Percentiles rank a stretch among this genome's conserved stretches.
Conservation (phyloP, 2,329 filamentous ascomycete genomes). For the Fonsecaea nubica region DNA sequence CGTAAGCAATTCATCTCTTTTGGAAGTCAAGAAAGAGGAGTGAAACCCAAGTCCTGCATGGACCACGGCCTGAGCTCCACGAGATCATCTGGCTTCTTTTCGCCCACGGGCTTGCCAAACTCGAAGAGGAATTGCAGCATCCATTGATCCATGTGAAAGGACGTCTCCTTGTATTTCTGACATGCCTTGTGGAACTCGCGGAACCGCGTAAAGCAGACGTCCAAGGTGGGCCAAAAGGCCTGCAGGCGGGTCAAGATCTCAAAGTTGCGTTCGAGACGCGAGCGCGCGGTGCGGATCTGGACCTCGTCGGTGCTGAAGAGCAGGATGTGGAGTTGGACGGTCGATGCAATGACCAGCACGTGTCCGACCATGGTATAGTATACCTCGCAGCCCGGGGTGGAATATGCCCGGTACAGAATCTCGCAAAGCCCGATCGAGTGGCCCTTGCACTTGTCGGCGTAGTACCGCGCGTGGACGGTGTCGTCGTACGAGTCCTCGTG, state of each 20-base stretch:
- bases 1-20: not conserved
- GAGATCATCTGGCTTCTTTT: conserved; percentile 32
- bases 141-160: conserved; percentile 53
- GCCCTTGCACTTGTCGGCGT: conserved; percentile 50
- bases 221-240: conserved; percentile 52
- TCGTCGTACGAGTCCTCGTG: conserved; percentile 42
- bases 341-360: conserved; percentile 56
- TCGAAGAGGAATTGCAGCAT: conserved; percentile 48
- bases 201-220: conserved; percentile 49
- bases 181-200: conserved; percentile 54
- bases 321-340: conserved; percentile 56
- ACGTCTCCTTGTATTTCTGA: conserved; percentile 46
- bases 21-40: not conserved
- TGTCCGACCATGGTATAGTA: conserved; percentile 56
- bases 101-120: conserved; percentile 32
- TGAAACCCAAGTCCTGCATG: conserved; percentile 31
- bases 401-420: conserved; percentile 50
- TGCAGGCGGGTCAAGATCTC: conserved; percentile 52
- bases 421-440: conserved; percentile 51
- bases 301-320: conserved; percentile 50
- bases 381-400: conserved; percentile 49
- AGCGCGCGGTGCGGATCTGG: conserved; percentile 47
- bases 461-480: conserved; percentile 36
- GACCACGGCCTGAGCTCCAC: conserved; percentile 31
- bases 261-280: conserved; percentile 54